phyloP scores from a whole-genome alignment of 768 basidiomycete species.

The Pleurotus ostreatus region DNA sequence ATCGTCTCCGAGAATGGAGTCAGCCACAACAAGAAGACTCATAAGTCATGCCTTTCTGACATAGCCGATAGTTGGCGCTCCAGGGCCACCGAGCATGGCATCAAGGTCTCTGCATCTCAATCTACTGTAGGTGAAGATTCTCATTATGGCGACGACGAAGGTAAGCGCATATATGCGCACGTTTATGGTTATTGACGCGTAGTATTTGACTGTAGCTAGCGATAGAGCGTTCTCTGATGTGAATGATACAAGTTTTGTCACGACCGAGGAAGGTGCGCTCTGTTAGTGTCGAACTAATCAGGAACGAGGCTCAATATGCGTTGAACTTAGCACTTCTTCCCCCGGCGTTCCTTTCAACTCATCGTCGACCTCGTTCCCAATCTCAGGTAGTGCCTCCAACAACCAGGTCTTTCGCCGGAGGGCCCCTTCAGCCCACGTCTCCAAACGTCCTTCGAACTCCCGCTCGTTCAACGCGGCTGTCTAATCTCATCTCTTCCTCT shows the following conservation, averaged over 20 bases:
- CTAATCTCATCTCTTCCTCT: slow-evolving; percentile 27
- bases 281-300: slow-evolving; percentile 10
- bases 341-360: slow-evolving; percentile 51
- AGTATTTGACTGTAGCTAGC: slow-evolving; percentile 31
- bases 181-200: background rate
- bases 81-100: slow-evolving; percentile 67
- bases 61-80: slow-evolving; percentile 70
- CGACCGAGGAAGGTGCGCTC: slow-evolving; percentile 46
- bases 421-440: slow-evolving; percentile 27
- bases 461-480: slow-evolving; percentile 21
- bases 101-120: slow-evolving; percentile 50
- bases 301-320: slow-evolving; percentile 23
- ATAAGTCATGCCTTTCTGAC: slow-evolving; percentile 48
- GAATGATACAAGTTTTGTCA: slow-evolving; percentile 42
- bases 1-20: slow-evolving; percentile 2
- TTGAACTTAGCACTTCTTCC: slow-evolving; percentile 37
- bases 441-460: slow-evolving; percentile 28
- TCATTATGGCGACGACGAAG: slow-evolving; percentile 41
- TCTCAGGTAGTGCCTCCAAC: slow-evolving; percentile 41
- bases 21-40: slow-evolving; percentile 17
- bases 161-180: slow-evolving; percentile 34
- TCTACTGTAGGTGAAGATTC: slow-evolving; percentile 42
- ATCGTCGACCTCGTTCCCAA: slow-evolving; percentile 55
- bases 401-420: slow-evolving; percentile 14
- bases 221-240: slow-evolving; percentile 45